Evolutionary conservation across 345 rosid species (phyloP), one percentile per base, ranked within the genome.

Genomic region (Linum usitatissimum): DNA sequence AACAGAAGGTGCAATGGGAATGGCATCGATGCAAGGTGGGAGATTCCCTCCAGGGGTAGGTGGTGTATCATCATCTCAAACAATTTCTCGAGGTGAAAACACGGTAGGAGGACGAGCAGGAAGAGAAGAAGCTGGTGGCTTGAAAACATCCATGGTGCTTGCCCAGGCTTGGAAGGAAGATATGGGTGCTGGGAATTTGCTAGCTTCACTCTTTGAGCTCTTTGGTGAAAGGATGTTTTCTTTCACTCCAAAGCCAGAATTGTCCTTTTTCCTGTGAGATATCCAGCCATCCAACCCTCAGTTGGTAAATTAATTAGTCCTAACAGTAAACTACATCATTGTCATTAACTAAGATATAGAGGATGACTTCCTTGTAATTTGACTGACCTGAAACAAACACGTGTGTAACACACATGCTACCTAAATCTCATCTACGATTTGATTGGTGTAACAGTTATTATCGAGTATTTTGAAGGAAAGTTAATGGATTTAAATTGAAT

Each of bases 151-250:
- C 63, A 64, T 73, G 15, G 72, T 76, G 42, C 75, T 77, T 60
- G 76, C 86, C 28, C 85, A 80, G 74, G 86, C 86, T 9, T 83
- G 88, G 92, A 83, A 76, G 64, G 86, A 79, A 59, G 84, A 76
- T 69, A 64, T 76, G 56, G 79, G 80, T 66, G 78, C 82, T 0
- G 91, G 91, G 54, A 80, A 74, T 54, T 58, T 81, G 75, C 75
- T 81, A 19, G 79, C 80, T 20, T 79, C 93, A 1, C 75, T 87
- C 8, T 70, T 74, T 20, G 93, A 87, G 63, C 73, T 75, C 64
- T 83, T 86, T 49, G 86, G 87, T 60, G 91, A 88, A 67, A 77
- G 86, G 69, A 84, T 91, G 83, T 74, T 86, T 55, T 53, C 75
- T 49, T 88, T 84, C 66, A 80, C 75, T 38, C 88, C 81, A 15